Conservation (phyloP, 148 eudicot genomes). For the Silene uniflora region DNA sequence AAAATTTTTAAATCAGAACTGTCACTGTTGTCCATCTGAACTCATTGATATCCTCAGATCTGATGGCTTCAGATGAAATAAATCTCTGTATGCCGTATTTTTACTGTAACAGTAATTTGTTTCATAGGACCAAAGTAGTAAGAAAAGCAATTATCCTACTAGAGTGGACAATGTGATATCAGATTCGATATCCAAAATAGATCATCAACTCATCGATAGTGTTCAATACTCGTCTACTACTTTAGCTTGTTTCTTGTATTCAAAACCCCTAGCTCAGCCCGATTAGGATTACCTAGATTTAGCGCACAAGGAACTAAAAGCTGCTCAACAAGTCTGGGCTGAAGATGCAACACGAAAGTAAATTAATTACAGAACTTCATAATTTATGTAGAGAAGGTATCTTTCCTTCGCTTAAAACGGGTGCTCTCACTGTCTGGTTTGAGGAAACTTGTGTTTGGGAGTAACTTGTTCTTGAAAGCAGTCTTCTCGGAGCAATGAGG, state of each 20-base stretch:
- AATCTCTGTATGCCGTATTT: background rate
- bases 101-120: background rate
- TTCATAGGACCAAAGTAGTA: background rate
- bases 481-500: no score
- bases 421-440: no score
- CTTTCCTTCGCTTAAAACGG: slow-evolving; percentile 32
- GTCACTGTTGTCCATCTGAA: background rate
- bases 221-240: background rate
- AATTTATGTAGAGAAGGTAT: slow-evolving; percentile 41
- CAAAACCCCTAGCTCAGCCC: no score
- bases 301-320: slow-evolving; percentile 49
- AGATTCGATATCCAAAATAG: no score
- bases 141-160: background rate
- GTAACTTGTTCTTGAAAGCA: no score
- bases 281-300: no score
- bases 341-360: slow-evolving; percentile 63
- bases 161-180: no score
- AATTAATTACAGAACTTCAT: slow-evolving; percentile 59
- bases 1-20: background rate
- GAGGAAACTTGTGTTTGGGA: no score
- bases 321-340: slow-evolving; percentile 44
- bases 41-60: background rate
- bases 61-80: background rate
- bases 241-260: background rate
- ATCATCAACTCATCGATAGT: no score